phyloP scores from a whole-genome alignment of 2,329 filamentous ascomycete species.

The Fusarium sp. region DNA sequence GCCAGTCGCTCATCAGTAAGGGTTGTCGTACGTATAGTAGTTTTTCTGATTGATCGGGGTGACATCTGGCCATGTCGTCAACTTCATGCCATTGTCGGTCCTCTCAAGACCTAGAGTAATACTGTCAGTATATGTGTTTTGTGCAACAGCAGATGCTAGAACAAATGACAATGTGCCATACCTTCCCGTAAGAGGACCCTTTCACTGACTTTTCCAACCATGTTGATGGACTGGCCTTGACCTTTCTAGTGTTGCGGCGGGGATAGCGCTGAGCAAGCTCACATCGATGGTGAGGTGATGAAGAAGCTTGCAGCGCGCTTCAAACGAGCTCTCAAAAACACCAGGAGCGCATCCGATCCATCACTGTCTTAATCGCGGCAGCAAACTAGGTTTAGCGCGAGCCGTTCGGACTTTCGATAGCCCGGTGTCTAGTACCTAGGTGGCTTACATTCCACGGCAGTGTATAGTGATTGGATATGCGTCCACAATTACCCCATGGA shows the following conservation, averaged over 20 bases:
- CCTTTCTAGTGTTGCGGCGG: conserved; percentile 32
- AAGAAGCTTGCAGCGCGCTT: conserved; percentile 36
- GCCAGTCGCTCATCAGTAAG: background rate
- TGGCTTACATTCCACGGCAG: no score
- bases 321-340: conserved; percentile 44
- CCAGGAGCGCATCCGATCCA: conserved; percentile 37
- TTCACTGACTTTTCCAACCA: conserved; percentile 76
- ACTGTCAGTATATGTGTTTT: conserved; percentile 45
- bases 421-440: no score
- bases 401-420: conserved; percentile 20
- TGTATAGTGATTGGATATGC: background rate
- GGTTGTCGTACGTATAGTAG: conserved; percentile 83
- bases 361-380: conserved; percentile 39
- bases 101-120: conserved; percentile 81
- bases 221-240: conserved; percentile 50
- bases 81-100: conserved; percentile 98
- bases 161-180: conserved; percentile 49
- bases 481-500: no score
- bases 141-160: conserved; percentile 23
- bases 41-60: conserved; percentile 99
- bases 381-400: conserved; percentile 36
- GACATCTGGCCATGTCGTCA: conserved; percentile 93
- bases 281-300: conserved; percentile 40
- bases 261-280: conserved; percentile 34
- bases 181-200: conserved; percentile 74